Percentiles rank a stretch among this genome's conserved stretches.
Conservation (phyloP, 208 protist species). For the Leishmania guyanensis region DNA sequence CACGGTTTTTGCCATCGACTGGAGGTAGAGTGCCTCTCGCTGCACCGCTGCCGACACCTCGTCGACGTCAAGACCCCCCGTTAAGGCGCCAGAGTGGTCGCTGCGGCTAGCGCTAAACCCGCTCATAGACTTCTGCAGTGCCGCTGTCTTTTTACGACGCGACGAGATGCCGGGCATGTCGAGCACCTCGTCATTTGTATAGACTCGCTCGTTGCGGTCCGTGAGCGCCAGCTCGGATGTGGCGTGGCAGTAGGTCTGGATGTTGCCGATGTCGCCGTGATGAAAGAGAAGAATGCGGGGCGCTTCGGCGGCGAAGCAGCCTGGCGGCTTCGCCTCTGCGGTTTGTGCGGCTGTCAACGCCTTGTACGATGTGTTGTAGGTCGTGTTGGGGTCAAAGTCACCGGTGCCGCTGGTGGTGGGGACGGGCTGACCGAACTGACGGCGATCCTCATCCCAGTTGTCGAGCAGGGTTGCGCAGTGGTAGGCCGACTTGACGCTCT, state of each 20-base stretch:
- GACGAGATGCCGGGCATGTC: slow-evolving; percentile 63
- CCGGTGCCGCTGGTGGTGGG: slow-evolving; percentile 8
- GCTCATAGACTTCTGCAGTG: slow-evolving; percentile 41
- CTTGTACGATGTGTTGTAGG: slow-evolving; percentile 62
- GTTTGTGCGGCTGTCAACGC: slow-evolving; percentile 37
- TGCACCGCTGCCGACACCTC: slow-evolving; percentile 17
- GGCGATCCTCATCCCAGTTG: slow-evolving; percentile 90
- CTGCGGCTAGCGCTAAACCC: slow-evolving; percentile 13
- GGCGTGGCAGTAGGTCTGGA: slow-evolving; percentile 50
- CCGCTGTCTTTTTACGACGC: slow-evolving; percentile 32
- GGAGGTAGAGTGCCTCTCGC: slow-evolving; percentile 22
- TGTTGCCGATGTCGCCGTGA: slow-evolving; percentile 76
- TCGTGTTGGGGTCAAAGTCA: slow-evolving; percentile 43
- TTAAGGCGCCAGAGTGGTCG: background rate
- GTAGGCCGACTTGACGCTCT: slow-evolving; percentile 75
- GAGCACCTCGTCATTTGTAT: slow-evolving; percentile 66
- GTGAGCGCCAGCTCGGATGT: slow-evolving; percentile 77
- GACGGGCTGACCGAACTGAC: slow-evolving; percentile 28
- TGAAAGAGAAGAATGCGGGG: slow-evolving; percentile 80
- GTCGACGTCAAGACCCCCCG: slow-evolving; percentile 6
- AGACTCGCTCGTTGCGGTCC: slow-evolving; percentile 30
- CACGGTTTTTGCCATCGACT: slow-evolving; percentile 30
- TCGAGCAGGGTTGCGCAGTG: slow-evolving; percentile 84
- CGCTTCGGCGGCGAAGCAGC: slow-evolving; percentile 64
- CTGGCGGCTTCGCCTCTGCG: slow-evolving; percentile 46